Conservation (phyloP, 495 filamentous ascomycete species). For the Talaromyces ruber region DNA sequence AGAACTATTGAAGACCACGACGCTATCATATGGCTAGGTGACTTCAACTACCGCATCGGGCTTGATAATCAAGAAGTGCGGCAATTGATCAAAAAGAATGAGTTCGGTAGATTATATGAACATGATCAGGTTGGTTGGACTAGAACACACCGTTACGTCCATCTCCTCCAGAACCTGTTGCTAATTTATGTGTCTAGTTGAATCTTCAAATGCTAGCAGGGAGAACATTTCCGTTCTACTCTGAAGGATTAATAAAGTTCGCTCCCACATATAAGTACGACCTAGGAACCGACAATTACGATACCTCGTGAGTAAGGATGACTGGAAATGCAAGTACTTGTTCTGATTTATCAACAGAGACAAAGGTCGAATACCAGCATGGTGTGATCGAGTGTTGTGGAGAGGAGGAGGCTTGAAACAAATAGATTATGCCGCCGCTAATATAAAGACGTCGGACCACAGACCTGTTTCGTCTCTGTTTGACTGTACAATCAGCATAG, state of each 20-base stretch:
- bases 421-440: constrained; percentile 66
- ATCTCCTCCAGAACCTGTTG: constrained; percentile 6
- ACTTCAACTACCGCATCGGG: constrained; percentile 98
- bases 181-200: constrained; percentile 41
- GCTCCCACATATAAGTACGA: constrained; percentile 95
- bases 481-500: constrained; percentile 66
- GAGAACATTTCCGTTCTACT: constrained; percentile 80
- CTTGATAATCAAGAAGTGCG: constrained; percentile 71
- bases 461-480: constrained; percentile 88
- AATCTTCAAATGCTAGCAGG: constrained; percentile 96
- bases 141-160: constrained; percentile 10
- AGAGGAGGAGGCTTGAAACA: constrained; percentile 80
- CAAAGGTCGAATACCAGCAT: constrained; percentile 89
- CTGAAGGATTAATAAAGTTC: constrained; percentile 77
- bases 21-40: constrained; percentile 92
- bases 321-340: not conserved
- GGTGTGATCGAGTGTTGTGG: constrained; percentile 88
- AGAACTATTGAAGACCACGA: constrained; percentile 87
- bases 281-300: constrained; percentile 75
- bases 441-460: constrained; percentile 85
- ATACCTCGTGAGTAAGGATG: constrained; percentile 66
- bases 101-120: constrained; percentile 74
- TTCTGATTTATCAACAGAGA: constrained; percentile 44
- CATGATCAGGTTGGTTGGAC: constrained; percentile 68
- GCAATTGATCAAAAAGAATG: constrained; percentile 56